Base-by-base conservation (phyloP, 1,284 basidiomycete species). In the Peniophora sp. region DNA sequence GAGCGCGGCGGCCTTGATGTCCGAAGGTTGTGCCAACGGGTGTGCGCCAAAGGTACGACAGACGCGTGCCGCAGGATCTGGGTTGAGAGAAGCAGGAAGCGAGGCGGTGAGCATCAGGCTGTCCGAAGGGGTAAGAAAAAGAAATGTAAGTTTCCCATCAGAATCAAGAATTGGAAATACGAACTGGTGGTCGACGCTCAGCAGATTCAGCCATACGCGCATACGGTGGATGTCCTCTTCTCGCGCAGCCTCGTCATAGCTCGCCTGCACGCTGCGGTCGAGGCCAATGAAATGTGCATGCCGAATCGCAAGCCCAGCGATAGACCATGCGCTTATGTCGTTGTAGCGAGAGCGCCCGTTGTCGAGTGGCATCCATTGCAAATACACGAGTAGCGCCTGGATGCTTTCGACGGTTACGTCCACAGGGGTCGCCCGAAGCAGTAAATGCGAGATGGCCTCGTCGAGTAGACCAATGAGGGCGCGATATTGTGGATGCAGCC, bases 161-260 rank as follows among this genome's bases (percentile, higher is more conserved):
- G 5, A 39, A 17, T 20, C 16, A 11, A 48, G 5, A 39, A 17
- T 20, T 22, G 11, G 19, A 24, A 39, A 46, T 32, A 19, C 16
- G 45, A 46, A 48, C 47, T 48, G 38, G 20, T 48, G 38, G 35
- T 48, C 47, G n/a, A 48, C 47, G 32, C 32, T 35, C 16, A 48
- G 32, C n/a, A 48, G 47, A n/a, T 48, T 48, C 11, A 48, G 35
- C 47, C 47, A 48, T n/a, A 48, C 47, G 32, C 47, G 34, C 47
- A 48, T 48, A 11, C 23, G 25, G 14, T 36, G 27, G 19, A 48
- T 48, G 47, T 48, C 47, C 17, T n/a, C 47, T 32, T 48, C 47
- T 48, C 32, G 38, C 35, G 22, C 38, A 17, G 14, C 19, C 11
- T 22, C 47, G 19, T 35, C 47, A 9, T 22, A n/a, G 9, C 19